phyloP scores from a whole-genome alignment of 352 stramenopile genomes.

The Thalassiosira gravida region DNA sequence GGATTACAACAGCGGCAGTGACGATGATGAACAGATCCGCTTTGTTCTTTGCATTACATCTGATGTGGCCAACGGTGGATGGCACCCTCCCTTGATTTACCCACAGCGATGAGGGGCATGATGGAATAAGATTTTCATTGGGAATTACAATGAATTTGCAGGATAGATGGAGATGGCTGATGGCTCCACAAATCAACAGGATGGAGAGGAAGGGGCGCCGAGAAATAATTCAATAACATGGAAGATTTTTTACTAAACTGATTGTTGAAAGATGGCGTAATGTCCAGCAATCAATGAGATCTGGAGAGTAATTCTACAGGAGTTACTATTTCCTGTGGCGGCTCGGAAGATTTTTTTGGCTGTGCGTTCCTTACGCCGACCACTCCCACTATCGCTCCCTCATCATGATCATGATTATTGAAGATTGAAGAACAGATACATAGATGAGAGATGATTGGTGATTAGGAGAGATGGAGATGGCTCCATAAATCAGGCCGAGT shows the following conservation, averaged over 20 bases:
- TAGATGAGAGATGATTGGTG: background rate
- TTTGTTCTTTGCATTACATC: constrained; percentile 2
- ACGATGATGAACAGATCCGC: constrained; percentile 1
- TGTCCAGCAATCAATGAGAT: constrained; percentile 1
- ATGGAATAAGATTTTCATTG: too few species aligned
- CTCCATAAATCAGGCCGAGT: background rate
- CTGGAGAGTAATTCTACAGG: constrained; percentile 1
- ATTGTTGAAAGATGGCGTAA: background rate
- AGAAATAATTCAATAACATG: too few species aligned
- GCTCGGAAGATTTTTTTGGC: background rate
- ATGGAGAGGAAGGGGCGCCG: too few species aligned
- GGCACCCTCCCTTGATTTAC: background rate
- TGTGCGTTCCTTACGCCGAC: background rate
- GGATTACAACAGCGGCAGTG: background rate
- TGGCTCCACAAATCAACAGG: background rate
- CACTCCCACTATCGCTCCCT: background rate
- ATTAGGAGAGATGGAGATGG: constrained; percentile 1
- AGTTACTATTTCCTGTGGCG: constrained; percentile 1
- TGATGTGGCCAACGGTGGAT: background rate
- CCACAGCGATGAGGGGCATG: background rate
- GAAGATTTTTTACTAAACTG: too few species aligned
- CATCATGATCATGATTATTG: constrained; percentile 1
- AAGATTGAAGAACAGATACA: constrained; percentile 1
- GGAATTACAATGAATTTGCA: background rate
- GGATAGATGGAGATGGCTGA: constrained; percentile 1